Evolutionary conservation across 1,139 yeast species (phyloP), one percentile per base, ranked within the genome.

Genomic region (Yamadazyma mexicana): DNA sequence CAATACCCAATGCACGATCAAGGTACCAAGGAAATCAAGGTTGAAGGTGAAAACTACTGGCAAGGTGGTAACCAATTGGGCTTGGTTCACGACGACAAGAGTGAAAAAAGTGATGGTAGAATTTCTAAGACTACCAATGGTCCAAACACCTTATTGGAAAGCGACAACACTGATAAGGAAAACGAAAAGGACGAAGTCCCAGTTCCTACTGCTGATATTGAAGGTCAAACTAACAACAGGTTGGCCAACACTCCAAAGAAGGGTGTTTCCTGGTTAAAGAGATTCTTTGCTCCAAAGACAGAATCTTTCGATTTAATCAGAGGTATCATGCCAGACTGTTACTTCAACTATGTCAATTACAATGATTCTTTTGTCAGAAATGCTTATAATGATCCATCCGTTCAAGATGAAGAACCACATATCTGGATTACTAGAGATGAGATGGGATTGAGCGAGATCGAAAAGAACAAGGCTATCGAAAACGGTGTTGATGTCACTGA

Each of bases 401-500:
- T 84, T 26, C 66, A 65, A 17, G 83, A 79, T 33, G 73, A 69
- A 24, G 81, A 76, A 49, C 87, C 88, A 12, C 76, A 76, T 33
- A 69, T 83, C 38, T 85, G 94, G 94, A 67, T 83, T 47, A 80
- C 85, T 31, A 70, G 63, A 45, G 94, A 85, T 59, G 74, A 78
- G 20, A 65, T 83, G 77, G 92, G 92, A 16, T 71, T 85, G 33
- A 77, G 87, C 3, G 75, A 71, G 40, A 72, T 74, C 43, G 82
- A 80, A 56, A 80, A 81, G 54, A 69, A 68, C 34, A 74, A 77
- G 50, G 77, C 87, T n/a, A 56, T 66, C 25, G 80, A 75, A 33
- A 64, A 73, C 33, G 75, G 73, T 18, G 79, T 83, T 30, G 75
- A 76, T 42, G 82, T 81, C 15, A 64, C 73, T 40, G 84, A 83